A percentile compares a stretch with the other conserved stretches of the same genome.
These are phyloP conservation scores for Nevesoporus exiguus DNA, from an alignment of 768 basidiomycete species.

Conservation along the genomic window DNA sequence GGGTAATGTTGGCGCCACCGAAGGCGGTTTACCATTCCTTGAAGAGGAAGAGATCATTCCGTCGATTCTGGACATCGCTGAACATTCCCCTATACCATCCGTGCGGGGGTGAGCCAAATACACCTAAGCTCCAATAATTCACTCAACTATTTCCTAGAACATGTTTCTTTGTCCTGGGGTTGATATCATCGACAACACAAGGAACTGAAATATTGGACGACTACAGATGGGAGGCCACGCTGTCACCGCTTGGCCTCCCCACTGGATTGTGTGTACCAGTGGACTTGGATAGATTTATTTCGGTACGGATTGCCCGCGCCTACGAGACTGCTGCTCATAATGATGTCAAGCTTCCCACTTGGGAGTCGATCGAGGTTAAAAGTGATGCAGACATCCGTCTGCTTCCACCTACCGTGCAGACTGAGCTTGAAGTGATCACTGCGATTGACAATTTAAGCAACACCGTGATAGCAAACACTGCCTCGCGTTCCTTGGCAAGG, in stretches of 20 bases:
- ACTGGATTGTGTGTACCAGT: conserved; percentile 90
- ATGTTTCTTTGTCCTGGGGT: conserved; percentile 91
- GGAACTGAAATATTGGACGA: conserved; percentile 94
- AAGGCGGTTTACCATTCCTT: conserved; percentile 88
- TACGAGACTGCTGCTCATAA: conserved; percentile 2
- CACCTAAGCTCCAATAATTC: not conserved
- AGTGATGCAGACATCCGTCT: conserved; percentile 45
- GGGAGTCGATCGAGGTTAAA: conserved; percentile 42
- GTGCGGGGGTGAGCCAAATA: conserved; percentile 76
- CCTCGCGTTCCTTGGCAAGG: conserved; percentile 87
- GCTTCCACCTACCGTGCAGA: conserved; percentile 59
- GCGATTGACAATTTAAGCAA: conserved; percentile 94
- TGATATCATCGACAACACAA: conserved; percentile 87
- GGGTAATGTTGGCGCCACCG: conserved; percentile 92
- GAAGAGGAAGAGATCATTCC: conserved; percentile 96
- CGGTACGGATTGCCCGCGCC: conserved; percentile 46
- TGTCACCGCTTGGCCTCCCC: conserved; percentile 79
- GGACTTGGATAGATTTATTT: conserved; percentile 77
- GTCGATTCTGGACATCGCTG: conserved; percentile 85
- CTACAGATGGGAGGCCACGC: conserved; percentile 88
- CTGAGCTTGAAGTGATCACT: conserved; percentile 80
- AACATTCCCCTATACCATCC: conserved; percentile 83
- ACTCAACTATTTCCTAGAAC: conserved; percentile 54
- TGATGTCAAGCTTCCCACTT: conserved; percentile 61
- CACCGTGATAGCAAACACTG: conserved; percentile 92